Conservation (phyloP, 257 asterid genomes). For the Lithospermum erythrorhizon region DNA sequence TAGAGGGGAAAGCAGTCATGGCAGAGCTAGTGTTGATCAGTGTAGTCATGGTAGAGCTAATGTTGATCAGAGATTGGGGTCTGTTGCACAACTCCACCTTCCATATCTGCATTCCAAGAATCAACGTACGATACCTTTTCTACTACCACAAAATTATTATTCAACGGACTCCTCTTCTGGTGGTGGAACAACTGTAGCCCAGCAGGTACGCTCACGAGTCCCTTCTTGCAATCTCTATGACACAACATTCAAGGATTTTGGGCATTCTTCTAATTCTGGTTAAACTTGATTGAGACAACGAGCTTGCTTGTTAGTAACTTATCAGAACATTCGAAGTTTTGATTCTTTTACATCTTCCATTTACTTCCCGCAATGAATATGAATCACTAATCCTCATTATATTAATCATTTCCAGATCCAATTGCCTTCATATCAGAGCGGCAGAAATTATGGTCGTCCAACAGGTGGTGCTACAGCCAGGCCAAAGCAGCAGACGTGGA, state of each 20-base stretch:
- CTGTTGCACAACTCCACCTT: conserved; percentile 14
- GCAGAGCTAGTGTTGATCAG: conserved; percentile 16
- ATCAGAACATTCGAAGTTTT: not conserved
- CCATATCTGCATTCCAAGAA: conserved; percentile 27
- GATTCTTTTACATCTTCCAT: not conserved
- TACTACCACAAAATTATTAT: conserved; percentile 31
- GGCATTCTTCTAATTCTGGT: not conserved
- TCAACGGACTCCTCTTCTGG: conserved; percentile 27
- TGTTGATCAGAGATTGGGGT: conserved; percentile 18
- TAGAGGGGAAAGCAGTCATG: conserved; percentile 15
- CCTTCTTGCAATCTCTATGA: not conserved
- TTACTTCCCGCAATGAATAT: not conserved
- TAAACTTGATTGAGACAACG: not conserved
- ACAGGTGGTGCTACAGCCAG: conserved; percentile 12
- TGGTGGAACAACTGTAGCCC: conserved; percentile 31
- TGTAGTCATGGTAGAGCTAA: conserved; percentile 12
- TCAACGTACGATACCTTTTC: conserved; percentile 24
- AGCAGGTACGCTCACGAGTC: conserved; percentile 36
- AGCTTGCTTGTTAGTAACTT: not conserved
- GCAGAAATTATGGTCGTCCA: conserved; percentile 12
- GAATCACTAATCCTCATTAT: conserved; percentile 2
- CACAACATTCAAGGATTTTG: not conserved
- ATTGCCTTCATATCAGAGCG: conserved; percentile 30
- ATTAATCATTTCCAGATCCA: conserved; percentile 29
- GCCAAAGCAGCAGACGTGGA: conserved; percentile 20